phyloP scores from a whole-genome alignment of 2,329 filamentous ascomycete species.

The Salinomyces thailandicus region DNA sequence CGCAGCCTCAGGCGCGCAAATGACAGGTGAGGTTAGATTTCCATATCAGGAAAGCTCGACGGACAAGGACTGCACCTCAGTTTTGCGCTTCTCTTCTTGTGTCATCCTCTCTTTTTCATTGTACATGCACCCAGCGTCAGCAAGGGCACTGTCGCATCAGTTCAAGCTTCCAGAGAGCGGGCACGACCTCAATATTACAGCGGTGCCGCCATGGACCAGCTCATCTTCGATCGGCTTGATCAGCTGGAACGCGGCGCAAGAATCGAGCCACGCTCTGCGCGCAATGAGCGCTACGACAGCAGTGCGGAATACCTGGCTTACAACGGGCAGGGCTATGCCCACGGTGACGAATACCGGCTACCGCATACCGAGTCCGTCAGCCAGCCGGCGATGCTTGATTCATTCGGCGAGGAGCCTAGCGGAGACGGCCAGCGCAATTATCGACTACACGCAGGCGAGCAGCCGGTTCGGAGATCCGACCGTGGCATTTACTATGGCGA shows the following conservation, averaged over 20 bases:
- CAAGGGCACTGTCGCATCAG: not conserved
- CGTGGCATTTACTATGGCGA: slow-evolving; percentile 25
- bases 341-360: not conserved
- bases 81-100: no score
- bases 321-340: slow-evolving; percentile 5
- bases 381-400: slow-evolving; percentile 29
- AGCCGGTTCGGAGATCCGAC: slow-evolving; percentile 24
- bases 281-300: slow-evolving; percentile 3
- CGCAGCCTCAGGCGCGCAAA: no score
- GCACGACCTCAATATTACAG: no score
- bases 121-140: no score
- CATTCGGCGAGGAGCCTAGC: slow-evolving; percentile 35
- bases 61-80: slow-evolving; percentile 1
- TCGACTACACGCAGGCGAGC: slow-evolving; percentile 25
- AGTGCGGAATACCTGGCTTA: slow-evolving; percentile 5
- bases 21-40: not conserved
- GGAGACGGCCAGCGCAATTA: slow-evolving; percentile 4
- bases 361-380: slow-evolving; percentile 8
- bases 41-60: slow-evolving; percentile 1
- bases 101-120: no score
- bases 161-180: not conserved
- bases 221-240: slow-evolving; percentile 21
- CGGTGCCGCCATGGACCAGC: slow-evolving; percentile 13
- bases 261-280: slow-evolving; percentile 1
- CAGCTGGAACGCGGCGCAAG: slow-evolving; percentile 14